A percentile compares a stretch with the other conserved stretches of the same genome.
Evolutionary conservation across 495 filamentous ascomycete genomes (phyloP).

Genomic region (Physcia stellaris): DNA sequence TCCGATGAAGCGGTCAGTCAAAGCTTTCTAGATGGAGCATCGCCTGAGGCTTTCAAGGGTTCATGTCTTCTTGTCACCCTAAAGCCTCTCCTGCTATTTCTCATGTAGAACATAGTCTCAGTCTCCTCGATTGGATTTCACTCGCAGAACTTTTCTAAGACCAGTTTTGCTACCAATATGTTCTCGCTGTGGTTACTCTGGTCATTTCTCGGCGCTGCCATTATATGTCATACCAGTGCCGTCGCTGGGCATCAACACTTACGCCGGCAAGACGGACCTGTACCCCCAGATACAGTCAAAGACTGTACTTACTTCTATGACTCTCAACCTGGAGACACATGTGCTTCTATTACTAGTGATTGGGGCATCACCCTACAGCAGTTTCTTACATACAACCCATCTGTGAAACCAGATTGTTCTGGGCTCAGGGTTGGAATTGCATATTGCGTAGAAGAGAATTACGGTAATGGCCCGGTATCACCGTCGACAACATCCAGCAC

Average conservation of each 20-base stretch:
- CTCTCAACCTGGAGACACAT: slow-evolving; percentile 15
- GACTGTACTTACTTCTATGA: slow-evolving; percentile 17
- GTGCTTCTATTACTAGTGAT: slow-evolving; percentile 11
- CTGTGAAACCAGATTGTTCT: slow-evolving; percentile 7
- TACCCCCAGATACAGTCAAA: slow-evolving; percentile 11
- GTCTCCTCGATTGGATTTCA: too few relatives aligned
- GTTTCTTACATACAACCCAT: slow-evolving; percentile 16
- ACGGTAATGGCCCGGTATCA: slow-evolving; percentile 1
- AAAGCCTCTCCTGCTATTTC: too few relatives aligned
- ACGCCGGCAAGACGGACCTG: slow-evolving; percentile 4
- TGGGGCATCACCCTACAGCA: slow-evolving; percentile 12
- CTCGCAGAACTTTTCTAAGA: too few relatives aligned
- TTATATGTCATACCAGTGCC: neutral
- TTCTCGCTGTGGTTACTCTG: neutral
- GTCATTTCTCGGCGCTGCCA: neutral
- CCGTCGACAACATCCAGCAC: neutral
- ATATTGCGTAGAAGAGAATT: slow-evolving; percentile 5
- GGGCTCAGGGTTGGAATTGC: slow-evolving; percentile 1
- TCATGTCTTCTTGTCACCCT: too few relatives aligned
- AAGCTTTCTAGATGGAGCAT: too few relatives aligned
- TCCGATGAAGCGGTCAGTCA: too few relatives aligned
- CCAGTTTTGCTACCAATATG: too few relatives aligned
- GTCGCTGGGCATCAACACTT: neutral
- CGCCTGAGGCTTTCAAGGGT: too few relatives aligned
- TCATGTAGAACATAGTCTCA: too few relatives aligned